A percentile compares a stretch with the other conserved stretches of the same genome.
These are phyloP conservation scores for Bjerkandera adusta DNA, from an alignment of 1,284 basidiomycete species.

Conservation along the genomic window DNA sequence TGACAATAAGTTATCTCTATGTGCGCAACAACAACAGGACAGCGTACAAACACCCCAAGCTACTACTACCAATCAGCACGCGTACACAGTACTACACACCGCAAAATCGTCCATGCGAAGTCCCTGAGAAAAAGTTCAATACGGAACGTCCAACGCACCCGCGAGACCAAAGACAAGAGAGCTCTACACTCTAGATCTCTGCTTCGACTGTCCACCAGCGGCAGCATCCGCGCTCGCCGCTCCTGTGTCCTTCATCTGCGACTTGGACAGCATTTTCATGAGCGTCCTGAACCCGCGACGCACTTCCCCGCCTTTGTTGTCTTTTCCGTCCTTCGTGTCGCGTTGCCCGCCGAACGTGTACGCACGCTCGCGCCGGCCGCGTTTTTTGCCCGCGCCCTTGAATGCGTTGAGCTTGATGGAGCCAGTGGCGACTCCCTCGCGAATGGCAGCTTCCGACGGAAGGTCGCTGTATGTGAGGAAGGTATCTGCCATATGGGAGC, in stretches of 20 bases:
- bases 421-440: constrained; percentile 8
- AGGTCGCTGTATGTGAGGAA: constrained; percentile 27
- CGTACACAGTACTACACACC: too few relatives aligned
- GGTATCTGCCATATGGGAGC: constrained; percentile 26
- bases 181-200: too few relatives aligned
- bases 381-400: constrained; percentile 1
- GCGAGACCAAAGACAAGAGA: too few relatives aligned
- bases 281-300: constrained; percentile 14
- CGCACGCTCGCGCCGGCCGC: constrained; percentile 8
- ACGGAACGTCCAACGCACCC: too few relatives aligned
- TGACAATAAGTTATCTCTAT: too few relatives aligned
- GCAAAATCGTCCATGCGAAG: too few relatives aligned
- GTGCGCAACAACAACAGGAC: too few relatives aligned
- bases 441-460: constrained; percentile 27
- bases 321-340: constrained; percentile 2
- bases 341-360: constrained; percentile 9
- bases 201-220: too few relatives aligned
- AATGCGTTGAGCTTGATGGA: neutral
- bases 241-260: constrained; percentile 14
- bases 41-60: too few relatives aligned
- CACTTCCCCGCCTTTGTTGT: constrained; percentile 6
- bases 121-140: too few relatives aligned
- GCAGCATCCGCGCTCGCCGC: too few relatives aligned
- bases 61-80: too few relatives aligned
- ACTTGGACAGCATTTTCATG: constrained; percentile 17